A percentile compares a stretch with the other conserved stretches of the same genome.
phyloP scores from a whole-genome alignment of 495 filamentous ascomycete genomes.

The Aspergillus taichungensis region DNA sequence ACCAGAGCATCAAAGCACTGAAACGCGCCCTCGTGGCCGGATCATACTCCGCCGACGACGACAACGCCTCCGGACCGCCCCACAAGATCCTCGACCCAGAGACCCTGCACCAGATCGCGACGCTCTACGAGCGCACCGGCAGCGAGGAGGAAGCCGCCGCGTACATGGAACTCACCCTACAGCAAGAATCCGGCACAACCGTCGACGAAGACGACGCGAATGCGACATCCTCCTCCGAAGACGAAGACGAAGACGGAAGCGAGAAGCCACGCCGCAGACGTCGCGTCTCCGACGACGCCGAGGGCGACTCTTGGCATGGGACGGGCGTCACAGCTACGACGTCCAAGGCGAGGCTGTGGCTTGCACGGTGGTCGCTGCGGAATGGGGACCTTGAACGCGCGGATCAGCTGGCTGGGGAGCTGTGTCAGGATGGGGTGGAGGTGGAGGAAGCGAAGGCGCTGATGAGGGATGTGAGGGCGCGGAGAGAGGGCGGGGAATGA shows the following conservation, averaged over 20 bases:
- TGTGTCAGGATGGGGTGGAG: conserved; percentile 94
- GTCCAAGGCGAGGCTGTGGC: conserved; percentile 88
- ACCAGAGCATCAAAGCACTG: conserved; percentile 85
- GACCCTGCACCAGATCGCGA: conserved; percentile 79
- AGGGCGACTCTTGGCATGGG: conserved; percentile 40
- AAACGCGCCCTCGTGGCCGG: conserved; percentile 85
- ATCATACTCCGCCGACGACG: conserved; percentile 63
- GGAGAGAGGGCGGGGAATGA: conserved; percentile 49
- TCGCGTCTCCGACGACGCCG: conserved; percentile 12
- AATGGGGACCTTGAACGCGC: conserved; percentile 64
- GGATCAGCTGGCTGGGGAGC: conserved; percentile 74
- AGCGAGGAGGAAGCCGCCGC: conserved; percentile 70
- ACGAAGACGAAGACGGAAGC: conserved; percentile 25
- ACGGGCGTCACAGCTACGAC: conserved; percentile 81
- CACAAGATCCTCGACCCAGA: conserved; percentile 73
- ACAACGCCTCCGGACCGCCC: conserved; percentile 17
- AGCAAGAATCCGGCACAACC: conserved; percentile 58
- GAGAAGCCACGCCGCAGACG: conserved; percentile 18
- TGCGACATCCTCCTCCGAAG: conserved; percentile 15
- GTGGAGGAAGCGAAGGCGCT: conserved; percentile 97
- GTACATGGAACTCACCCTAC: conserved; percentile 92
- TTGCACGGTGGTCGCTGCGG: conserved; percentile 72
- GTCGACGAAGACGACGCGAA: conserved; percentile 17
- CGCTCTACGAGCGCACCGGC: conserved; percentile 72
- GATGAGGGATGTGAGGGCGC: conserved; percentile 76